Evolutionary conservation across 225 moss, liverwort and hornwort species (phyloP), one percentile per base, ranked within the genome.

Genomic region (Physcomitrium patens): DNA sequence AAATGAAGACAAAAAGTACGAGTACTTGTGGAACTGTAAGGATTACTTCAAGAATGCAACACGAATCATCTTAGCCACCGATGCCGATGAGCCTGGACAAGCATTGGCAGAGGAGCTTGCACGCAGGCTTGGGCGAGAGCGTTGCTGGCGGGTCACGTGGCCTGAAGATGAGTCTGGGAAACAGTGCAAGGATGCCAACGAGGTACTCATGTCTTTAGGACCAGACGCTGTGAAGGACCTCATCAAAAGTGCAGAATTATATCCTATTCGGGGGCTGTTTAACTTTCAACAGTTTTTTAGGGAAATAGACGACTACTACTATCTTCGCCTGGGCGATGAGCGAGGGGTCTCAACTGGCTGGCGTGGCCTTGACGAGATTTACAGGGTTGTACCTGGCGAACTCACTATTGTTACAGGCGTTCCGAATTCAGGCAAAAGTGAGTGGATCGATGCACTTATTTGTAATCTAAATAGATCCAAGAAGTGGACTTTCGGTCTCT

Each of bases 401-500:
- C 91, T 99, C 55, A 99, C 97, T 61, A 79, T 99, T 10, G 93
- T 99, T 16, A 90, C 97, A 24, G 97, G 97, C 69, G 97, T 99
- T 28, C 97, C 97, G 43, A 99, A 99, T 73, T 99, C 97, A 48
- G 97, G 97, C 69, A 99, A 99, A 79, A 99, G 97, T 75, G 97
- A 99, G 79, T 99, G 97, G 97, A 95, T 99, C 75, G 97, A 99
- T 83, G 95, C 97, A 65, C 95, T 99, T 37, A 89, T 95, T 42
- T 99, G 97, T 73, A 99, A 99, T 75, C 79, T 99, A 71, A 95
- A 87, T 76, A 82, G 80, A 69, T 79, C 61, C 67, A 90, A 86
- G 83, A 79, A 84, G 47, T 99, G 97, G 97, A 86, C 95, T 37
- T 95, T 99, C 78, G 97, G 90, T 27, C 90, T 99, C 20, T 99